These are phyloP conservation scores for Vitis hybrid DNA, from an alignment of 177 flowering plant genomes.

Conservation along the genomic window DNA sequence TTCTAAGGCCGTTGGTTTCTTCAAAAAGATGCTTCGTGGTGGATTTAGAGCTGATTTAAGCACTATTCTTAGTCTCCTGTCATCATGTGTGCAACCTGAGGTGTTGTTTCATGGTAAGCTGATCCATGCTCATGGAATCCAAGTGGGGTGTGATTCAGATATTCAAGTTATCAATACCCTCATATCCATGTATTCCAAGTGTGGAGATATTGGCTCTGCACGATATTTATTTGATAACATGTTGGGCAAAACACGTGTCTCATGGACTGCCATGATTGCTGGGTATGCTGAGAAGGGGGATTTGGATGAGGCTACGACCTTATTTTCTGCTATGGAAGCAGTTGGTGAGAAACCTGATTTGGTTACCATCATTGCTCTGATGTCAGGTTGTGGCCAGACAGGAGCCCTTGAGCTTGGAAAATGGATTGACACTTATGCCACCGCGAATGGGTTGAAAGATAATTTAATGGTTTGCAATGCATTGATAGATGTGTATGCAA, in stretches of 20 bases:
- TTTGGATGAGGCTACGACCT: slow-evolving; percentile 39
- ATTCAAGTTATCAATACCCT: slow-evolving; percentile 50
- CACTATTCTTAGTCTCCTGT: slow-evolving; percentile 51
- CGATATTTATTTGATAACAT: slow-evolving; percentile 44
- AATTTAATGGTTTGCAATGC: slow-evolving; percentile 49
- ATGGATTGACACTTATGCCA: slow-evolving; percentile 44
- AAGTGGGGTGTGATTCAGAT: slow-evolving; percentile 42
- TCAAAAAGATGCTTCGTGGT: slow-evolving; percentile 32
- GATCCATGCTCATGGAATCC: slow-evolving; percentile 49
- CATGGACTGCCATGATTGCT: slow-evolving; percentile 65
- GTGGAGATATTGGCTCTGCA: slow-evolving; percentile 44
- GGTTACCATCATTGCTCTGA: slow-evolving; percentile 47
- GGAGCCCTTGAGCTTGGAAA: slow-evolving; percentile 60
- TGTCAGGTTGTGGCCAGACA: slow-evolving; percentile 52
- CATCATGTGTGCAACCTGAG: slow-evolving; percentile 34
- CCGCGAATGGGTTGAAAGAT: slow-evolving; percentile 29
- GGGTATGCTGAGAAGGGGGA: slow-evolving; percentile 57
- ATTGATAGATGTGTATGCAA: slow-evolving; percentile 42
- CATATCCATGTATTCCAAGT: slow-evolving; percentile 62
- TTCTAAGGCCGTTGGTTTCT: slow-evolving; percentile 28
- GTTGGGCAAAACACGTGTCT: slow-evolving; percentile 46
- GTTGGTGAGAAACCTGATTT: slow-evolving; percentile 60
- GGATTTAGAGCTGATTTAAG: slow-evolving; percentile 50
- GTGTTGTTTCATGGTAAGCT: slow-evolving; percentile 31
- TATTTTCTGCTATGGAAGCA: slow-evolving; percentile 51